A percentile compares a stretch with the other conserved stretches of the same genome.
Evolutionary conservation across 345 rosid species (phyloP).

Genomic region (Murraya paniculata): DNA sequence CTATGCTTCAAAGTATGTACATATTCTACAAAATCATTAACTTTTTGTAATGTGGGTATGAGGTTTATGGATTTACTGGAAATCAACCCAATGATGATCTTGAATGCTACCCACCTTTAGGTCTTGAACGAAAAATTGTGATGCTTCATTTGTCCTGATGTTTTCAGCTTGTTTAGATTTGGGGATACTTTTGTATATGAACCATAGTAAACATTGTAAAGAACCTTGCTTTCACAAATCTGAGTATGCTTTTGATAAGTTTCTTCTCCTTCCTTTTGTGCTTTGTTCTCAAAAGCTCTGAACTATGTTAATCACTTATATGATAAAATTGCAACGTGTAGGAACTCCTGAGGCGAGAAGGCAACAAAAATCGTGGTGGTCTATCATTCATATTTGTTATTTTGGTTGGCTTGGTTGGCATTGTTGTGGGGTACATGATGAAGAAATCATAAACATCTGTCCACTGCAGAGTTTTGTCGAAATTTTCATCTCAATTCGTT

Average conservation of each 20-base stretch:
- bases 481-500: constrained; percentile 17
- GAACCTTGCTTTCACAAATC: neutral
- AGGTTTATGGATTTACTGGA: neutral
- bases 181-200: neutral
- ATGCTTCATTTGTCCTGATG: neutral
- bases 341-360: constrained; percentile 52
- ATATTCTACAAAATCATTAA: neutral
- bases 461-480: neutral
- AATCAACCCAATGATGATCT: neutral
- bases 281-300: neutral
- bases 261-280: neutral
- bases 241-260: neutral
- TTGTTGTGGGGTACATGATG: constrained; percentile 60
- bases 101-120: neutral
- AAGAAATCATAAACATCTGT: constrained; percentile 44
- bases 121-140: neutral
- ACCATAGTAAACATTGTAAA: neutral
- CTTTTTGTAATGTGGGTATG: neutral
- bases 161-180: neutral
- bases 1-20: neutral
- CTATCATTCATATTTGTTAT: constrained; percentile 50
- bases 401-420: constrained; percentile 55
- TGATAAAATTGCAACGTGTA: constrained; percentile 18
- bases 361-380: constrained; percentile 45
- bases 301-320: constrained; percentile 6